Percentiles rank a stretch among this genome's conserved stretches.
Conservation (phyloP, 257 asterid species). For the Cynanchum wilfordii region DNA sequence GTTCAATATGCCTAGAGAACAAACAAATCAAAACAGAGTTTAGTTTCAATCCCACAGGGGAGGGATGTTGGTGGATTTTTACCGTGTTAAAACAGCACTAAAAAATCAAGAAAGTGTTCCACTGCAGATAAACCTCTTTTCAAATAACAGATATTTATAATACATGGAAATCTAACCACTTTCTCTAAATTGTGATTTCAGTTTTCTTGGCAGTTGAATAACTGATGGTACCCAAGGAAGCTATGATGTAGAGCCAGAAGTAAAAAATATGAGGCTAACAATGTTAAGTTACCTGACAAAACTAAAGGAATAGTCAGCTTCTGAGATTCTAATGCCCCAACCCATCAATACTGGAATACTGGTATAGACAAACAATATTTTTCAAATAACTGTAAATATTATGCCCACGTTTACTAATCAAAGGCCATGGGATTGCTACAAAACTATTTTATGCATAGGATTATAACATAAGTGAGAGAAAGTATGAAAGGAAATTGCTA, state of each 20-base stretch:
- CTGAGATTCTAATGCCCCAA: neutral
- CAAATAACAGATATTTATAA: no score
- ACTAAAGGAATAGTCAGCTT: neutral
- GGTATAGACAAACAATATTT: neutral
- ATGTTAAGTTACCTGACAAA: neutral
- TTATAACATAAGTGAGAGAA: neutral
- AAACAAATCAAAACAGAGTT: neutral
- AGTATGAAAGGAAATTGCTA: neutral
- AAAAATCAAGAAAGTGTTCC: neutral
- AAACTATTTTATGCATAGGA: neutral
- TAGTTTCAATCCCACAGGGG: neutral
- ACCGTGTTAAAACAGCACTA: neutral
- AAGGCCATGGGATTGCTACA: neutral
- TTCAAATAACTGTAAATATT: neutral
- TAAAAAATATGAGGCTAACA: neutral
- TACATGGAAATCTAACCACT: neutral
- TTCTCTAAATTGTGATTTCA: neutral
- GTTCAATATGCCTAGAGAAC: conserved; percentile 2
- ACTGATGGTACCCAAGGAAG: neutral
- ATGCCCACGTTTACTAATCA: neutral
- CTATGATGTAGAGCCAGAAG: no score
- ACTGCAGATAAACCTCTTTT: neutral
- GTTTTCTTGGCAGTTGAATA: neutral
- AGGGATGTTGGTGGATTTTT: neutral
- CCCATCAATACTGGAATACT: neutral